phyloP scores from a whole-genome alignment of 2,329 filamentous ascomycete species.

The Trichophyton benhamiae region DNA sequence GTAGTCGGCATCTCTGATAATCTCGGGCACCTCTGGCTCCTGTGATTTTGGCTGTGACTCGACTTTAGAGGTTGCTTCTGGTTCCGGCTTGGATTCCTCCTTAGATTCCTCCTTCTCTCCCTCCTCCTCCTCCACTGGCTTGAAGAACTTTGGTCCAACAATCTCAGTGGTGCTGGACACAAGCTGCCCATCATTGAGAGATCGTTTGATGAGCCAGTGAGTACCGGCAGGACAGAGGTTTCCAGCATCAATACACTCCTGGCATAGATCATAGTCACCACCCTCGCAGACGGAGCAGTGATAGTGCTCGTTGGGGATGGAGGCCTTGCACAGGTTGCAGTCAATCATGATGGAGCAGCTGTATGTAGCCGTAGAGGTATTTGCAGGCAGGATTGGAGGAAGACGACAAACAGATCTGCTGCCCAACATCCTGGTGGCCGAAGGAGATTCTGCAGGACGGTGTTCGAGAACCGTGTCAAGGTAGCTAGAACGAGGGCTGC shows the following conservation, averaged over 20 bases:
- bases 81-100: not conserved
- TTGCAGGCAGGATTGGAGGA: constrained; percentile 14
- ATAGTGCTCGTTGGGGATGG: constrained; percentile 72
- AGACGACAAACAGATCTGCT: not conserved
- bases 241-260: constrained; percentile 61
- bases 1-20: constrained; percentile 57
- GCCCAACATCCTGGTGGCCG: not conserved
- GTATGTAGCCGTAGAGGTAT: constrained; percentile 12
- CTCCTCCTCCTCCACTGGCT: not conserved
- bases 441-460: not conserved
- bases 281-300: constrained; percentile 90
- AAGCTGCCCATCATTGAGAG: constrained; percentile 63
- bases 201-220: constrained; percentile 93
- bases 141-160: constrained; percentile 48
- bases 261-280: constrained; percentile 90
- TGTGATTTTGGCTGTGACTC: not conserved
- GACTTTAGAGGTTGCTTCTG: not conserved
- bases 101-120: not conserved
- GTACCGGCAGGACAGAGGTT: constrained; percentile 62
- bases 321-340: constrained; percentile 78
- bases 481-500: constrained; percentile 22
- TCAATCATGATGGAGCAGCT: constrained; percentile 61
- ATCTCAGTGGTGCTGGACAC: constrained; percentile 77
- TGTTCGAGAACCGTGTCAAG: constrained; percentile 30
- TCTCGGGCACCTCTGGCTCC: not conserved